Evolutionary conservation across 2,329 filamentous ascomycete species (phyloP).

Genomic region (Myriosclerotinia curreyana): DNA sequence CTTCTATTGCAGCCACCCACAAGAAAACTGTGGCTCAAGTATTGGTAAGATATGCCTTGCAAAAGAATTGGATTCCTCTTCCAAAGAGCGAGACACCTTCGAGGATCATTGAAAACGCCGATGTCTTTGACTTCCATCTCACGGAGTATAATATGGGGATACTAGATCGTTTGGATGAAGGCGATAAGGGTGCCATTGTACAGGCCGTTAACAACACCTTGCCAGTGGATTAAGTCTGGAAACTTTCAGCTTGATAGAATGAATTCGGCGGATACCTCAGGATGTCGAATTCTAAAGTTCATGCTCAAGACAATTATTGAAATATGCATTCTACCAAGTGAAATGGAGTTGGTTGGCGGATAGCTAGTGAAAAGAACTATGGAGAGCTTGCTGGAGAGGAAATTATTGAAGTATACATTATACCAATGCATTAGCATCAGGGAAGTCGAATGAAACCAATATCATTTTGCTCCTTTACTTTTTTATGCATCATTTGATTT

Average conservation of each 20-base stretch:
- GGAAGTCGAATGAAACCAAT: too few species aligned
- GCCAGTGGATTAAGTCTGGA: neutral
- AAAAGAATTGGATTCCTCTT: conserved; percentile 66
- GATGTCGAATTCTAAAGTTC: too few species aligned
- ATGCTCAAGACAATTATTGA: neutral
- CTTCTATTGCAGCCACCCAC: conserved; percentile 56
- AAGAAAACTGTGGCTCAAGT: conserved; percentile 61
- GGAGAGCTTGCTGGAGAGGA: too few species aligned
- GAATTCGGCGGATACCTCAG: neutral
- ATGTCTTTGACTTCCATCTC: conserved; percentile 56
- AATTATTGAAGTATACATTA: too few species aligned
- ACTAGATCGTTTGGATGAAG: conserved; percentile 52
- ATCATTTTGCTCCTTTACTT: too few species aligned
- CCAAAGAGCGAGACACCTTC: conserved; percentile 62
- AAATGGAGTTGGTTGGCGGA: neutral
- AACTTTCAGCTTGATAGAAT: neutral
- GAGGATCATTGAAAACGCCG: conserved; percentile 58
- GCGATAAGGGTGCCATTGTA: conserved; percentile 43
- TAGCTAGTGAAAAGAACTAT: too few species aligned
- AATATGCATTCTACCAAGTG: neutral
- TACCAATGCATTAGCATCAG: too few species aligned
- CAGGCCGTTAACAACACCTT: conserved; percentile 33
- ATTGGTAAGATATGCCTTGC: conserved; percentile 53
- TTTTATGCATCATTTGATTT: too few species aligned
- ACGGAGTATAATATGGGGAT: conserved; percentile 54